A percentile compares a stretch with the other conserved stretches of the same genome.
phyloP scores from a whole-genome alignment of 345 rosid genomes.

The Zanthoxylum bungeanum region DNA sequence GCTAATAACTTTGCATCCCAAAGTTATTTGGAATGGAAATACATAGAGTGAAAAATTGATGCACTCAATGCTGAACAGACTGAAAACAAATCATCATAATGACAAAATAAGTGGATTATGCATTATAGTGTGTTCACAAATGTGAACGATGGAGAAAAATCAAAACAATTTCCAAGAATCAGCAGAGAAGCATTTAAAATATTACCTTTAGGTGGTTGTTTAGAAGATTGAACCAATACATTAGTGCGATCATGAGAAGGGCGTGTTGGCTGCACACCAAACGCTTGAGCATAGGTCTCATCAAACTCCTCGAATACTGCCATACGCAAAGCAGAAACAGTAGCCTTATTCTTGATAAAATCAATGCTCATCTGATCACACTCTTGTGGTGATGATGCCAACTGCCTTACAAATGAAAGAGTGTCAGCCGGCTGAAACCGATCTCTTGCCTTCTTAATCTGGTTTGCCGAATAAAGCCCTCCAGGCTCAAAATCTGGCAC shows the following conservation, averaged over 20 bases:
- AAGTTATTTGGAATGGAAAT: neutral
- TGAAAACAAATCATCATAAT: neutral
- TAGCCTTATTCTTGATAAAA: slow-evolving; percentile 62
- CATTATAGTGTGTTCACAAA: neutral
- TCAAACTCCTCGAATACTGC: slow-evolving; percentile 95
- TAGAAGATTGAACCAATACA: slow-evolving; percentile 36
- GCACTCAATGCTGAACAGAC: neutral
- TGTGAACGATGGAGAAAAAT: neutral
- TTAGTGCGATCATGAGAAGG: slow-evolving; percentile 28
- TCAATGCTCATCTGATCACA: slow-evolving; percentile 41
- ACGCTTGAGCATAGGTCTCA: slow-evolving; percentile 98
- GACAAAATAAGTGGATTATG: neutral
- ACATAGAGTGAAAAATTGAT: neutral
- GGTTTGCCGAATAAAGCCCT: slow-evolving; percentile 62
- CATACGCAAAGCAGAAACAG: slow-evolving; percentile 64
- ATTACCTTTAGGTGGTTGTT: slow-evolving; percentile 65
- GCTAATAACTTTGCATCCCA: neutral
- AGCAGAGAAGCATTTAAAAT: slow-evolving; percentile 11
- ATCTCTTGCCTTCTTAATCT: slow-evolving; percentile 73
- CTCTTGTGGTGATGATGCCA: slow-evolving; percentile 58
- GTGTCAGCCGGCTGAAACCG: slow-evolving; percentile 53
- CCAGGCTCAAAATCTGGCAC: slow-evolving; percentile 82
- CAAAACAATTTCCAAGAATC: slow-evolving; percentile 13
- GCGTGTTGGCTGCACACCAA: slow-evolving; percentile 59
- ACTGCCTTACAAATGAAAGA: slow-evolving; percentile 56